Evolutionary conservation across 2,329 filamentous ascomycete genomes (phyloP).

Genomic region (Chalaropsis ovoidea): DNA sequence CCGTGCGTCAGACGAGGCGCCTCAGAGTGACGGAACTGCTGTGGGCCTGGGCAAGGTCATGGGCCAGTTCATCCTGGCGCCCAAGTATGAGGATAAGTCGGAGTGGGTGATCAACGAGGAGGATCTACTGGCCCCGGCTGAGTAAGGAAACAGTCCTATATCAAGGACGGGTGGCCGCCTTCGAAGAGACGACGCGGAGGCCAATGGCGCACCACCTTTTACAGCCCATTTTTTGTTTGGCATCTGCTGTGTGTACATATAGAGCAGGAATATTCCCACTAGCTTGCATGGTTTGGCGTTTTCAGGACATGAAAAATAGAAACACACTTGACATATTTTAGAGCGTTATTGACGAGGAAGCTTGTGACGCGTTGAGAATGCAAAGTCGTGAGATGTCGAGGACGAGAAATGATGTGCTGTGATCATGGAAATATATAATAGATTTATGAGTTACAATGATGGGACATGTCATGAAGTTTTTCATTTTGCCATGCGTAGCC

Average conservation of each 20-base stretch:
- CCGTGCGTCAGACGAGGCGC: constrained; percentile 32
- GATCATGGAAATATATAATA: not conserved
- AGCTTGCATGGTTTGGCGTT: constrained; percentile 20
- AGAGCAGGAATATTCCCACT: constrained; percentile 4
- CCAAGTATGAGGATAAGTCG: constrained; percentile 48
- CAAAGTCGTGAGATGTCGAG: too few relatives aligned
- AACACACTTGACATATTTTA: not conserved
- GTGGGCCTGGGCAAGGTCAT: constrained; percentile 53
- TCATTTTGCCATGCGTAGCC: not conserved
- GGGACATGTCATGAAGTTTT: not conserved
- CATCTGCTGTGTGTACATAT: constrained; percentile 12
- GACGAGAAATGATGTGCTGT: too few relatives aligned
- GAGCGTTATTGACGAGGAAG: not conserved
- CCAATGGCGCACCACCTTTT: not conserved
- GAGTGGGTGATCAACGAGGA: constrained; percentile 42
- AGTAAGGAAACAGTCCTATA: not conserved
- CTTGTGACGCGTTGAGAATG: too few relatives aligned
- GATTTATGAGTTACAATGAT: not conserved
- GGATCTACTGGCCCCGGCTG: constrained; percentile 29
- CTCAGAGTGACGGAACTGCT: constrained; percentile 34
- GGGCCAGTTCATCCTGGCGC: constrained; percentile 51
- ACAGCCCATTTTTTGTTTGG: not conserved
- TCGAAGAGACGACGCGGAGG: not conserved
- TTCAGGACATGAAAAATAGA: constrained; percentile 18
- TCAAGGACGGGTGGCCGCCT: not conserved